Evolutionary conservation across 768 basidiomycete genomes (phyloP), one percentile per base, ranked within the genome.

Genomic region (Kondoa malvinella): DNA sequence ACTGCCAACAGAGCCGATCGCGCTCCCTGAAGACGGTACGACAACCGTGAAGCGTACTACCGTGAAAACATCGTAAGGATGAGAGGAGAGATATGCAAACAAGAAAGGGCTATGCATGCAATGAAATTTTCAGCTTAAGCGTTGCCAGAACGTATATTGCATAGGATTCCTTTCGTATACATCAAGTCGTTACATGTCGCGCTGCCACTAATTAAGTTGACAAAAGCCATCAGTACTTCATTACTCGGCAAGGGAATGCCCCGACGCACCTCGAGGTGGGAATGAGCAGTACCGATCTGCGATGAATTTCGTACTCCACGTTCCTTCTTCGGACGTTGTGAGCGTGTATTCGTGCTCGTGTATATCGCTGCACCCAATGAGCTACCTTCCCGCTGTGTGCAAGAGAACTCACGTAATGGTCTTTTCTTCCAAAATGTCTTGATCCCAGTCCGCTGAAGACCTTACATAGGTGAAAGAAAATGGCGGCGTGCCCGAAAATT

Each of bases 401-500:
- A 50, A 60, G 4, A 56, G 61, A 25, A 90, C 81, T 1, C 87
- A 85, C 17, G 88, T 88, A 25, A 91, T 88, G 0, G 90, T 92
- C 74, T 92, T 90, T 21, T 89, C 89, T 77, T 92, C 90, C 4
- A 92, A 81, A n/a, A 92, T 84, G 74, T 86, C 88, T 64, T 84
- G 84, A 56, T 83, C 69, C 27, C 67, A 71, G 32, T 71, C 65
- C n/a, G 73, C 67, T 32, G 86, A 85, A 75, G 87, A 87, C 78
- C 82, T 84, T 76, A 91, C 88, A 77, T 92, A 92, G 0, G 91
- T 92, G 78, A 99, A 96, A 0, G 92, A 87, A 79, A 96, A 99
- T 0, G 95, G 95, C 21, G 95, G 87, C 75, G 89, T 87, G 58
- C 95, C 40, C 21, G 40, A 8, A 8, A 99, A 82, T 1, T 86